Percentiles rank a stretch among this genome's conserved stretches.
Conservation (phyloP, 371 early-diverging fungal genomes). For the Mortierella sp. region DNA sequence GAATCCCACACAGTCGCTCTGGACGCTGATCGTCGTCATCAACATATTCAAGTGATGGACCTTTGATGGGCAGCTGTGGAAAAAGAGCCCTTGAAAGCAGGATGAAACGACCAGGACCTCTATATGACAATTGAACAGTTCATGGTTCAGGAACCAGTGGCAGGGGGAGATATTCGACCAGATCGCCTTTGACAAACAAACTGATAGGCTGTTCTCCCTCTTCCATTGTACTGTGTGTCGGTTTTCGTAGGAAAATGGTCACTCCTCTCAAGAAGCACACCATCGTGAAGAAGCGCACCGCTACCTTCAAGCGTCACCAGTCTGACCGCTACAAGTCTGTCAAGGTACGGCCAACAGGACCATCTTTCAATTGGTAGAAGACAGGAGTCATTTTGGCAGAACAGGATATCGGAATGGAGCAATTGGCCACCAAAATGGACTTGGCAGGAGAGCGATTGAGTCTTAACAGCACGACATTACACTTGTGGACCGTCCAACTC, state of each 20-base stretch:
- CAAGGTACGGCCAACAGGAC: slow-evolving; percentile 69
- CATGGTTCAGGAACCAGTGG: too few species aligned
- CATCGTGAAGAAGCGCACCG: slow-evolving; percentile 99
- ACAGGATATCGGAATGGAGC: too few species aligned
- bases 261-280: slow-evolving; percentile 90
- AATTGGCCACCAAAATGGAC: too few species aligned
- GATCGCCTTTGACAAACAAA: not conserved
- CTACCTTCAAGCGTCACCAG: slow-evolving; percentile 98
- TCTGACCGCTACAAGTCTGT: slow-evolving; percentile 98
- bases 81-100: not conserved
- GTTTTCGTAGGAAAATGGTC: slow-evolving; percentile 77
- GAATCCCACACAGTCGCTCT: too few species aligned
- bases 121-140: too few species aligned
- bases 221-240: not conserved
- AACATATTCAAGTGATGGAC: not conserved
- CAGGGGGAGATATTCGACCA: not conserved
- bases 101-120: too few species aligned
- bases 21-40: too few species aligned
- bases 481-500: too few species aligned
- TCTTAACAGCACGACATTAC: too few species aligned
- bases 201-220: not conserved
- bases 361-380: not conserved
- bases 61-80: not conserved
- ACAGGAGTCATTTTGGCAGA: too few species aligned
- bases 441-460: not conserved